Conservation (phyloP, 257 asterid species). For the Mitragyna speciosa region DNA sequence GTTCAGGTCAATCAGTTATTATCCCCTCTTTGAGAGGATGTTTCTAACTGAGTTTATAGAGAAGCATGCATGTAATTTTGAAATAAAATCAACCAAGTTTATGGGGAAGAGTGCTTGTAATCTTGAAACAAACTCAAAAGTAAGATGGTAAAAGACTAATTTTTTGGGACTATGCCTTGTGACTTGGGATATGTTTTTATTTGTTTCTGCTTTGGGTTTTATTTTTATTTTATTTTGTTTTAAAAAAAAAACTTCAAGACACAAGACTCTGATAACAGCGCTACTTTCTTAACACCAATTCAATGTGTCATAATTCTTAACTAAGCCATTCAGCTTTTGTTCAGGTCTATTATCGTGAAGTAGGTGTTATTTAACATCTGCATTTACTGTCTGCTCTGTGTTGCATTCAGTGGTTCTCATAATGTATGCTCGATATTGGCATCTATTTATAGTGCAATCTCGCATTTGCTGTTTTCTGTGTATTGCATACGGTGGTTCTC, state of each 20-base stretch:
- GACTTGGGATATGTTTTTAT: background rate
- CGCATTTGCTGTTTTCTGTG: background rate
- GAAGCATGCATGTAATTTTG: background rate
- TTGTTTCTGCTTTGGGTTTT: background rate
- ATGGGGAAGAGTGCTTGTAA: constrained; percentile 4
- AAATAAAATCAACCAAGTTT: background rate
- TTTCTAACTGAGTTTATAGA: background rate
- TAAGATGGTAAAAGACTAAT: background rate
- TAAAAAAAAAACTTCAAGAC: background rate
- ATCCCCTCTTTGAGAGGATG: background rate
- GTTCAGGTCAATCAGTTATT: background rate
- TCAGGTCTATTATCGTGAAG: background rate
- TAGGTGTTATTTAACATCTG: background rate
- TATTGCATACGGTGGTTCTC: background rate
- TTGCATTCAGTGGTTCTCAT: background rate
- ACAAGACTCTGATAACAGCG: background rate
- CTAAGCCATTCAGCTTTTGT: background rate
- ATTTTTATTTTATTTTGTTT: too few species aligned
- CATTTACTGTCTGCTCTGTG: background rate
- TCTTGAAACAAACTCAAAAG: background rate
- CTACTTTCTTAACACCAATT: background rate
- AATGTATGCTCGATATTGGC: background rate
- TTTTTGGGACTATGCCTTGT: background rate
- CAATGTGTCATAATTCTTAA: background rate
- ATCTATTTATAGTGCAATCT: background rate